A percentile compares a stretch with the other conserved stretches of the same genome.
Evolutionary conservation across 495 filamentous ascomycete genomes (phyloP).

Genomic region (Daldinia concentrica): DNA sequence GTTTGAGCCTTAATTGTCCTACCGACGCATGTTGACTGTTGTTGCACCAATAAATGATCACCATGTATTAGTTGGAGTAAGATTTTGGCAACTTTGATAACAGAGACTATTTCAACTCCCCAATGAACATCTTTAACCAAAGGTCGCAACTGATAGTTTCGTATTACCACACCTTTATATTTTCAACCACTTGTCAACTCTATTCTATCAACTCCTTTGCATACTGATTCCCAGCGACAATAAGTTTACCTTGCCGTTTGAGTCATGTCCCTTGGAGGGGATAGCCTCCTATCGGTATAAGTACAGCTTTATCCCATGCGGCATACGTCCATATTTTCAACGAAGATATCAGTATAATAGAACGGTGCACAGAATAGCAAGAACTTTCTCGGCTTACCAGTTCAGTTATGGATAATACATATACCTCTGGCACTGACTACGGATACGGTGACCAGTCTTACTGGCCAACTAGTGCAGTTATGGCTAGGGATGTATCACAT

Average conservation of each 20-base stretch:
- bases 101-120: slow-evolving; percentile 32
- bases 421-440: slow-evolving; percentile 12
- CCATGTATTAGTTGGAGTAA: slow-evolving; percentile 24
- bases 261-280: slow-evolving; percentile 2
- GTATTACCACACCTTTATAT: slow-evolving; percentile 37
- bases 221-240: slow-evolving; percentile 9
- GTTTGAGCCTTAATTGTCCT: slow-evolving; percentile 40
- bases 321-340: slow-evolving; percentile 8
- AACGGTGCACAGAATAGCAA: slow-evolving; percentile 18
- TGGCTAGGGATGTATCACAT: slow-evolving; percentile 29
- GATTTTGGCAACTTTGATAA: slow-evolving; percentile 19
- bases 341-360: slow-evolving; percentile 23
- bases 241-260: slow-evolving; percentile 26
- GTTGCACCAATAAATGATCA: slow-evolving; percentile 27
- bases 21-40: slow-evolving; percentile 20
- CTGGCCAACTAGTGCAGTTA: slow-evolving; percentile 30
- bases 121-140: slow-evolving; percentile 21
- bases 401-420: slow-evolving; percentile 21
- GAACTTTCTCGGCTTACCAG: neutral
- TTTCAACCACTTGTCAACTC: slow-evolving; percentile 23
- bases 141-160: slow-evolving; percentile 16
- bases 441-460: slow-evolving; percentile 24
- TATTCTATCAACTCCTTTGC: slow-evolving; percentile 16
- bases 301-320: slow-evolving; percentile 24
- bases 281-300: slow-evolving; percentile 29